A percentile compares a stretch with the other conserved stretches of the same genome.
phyloP scores from a whole-genome alignment of 306 rosid species.

The Dryas alaskensis region DNA sequence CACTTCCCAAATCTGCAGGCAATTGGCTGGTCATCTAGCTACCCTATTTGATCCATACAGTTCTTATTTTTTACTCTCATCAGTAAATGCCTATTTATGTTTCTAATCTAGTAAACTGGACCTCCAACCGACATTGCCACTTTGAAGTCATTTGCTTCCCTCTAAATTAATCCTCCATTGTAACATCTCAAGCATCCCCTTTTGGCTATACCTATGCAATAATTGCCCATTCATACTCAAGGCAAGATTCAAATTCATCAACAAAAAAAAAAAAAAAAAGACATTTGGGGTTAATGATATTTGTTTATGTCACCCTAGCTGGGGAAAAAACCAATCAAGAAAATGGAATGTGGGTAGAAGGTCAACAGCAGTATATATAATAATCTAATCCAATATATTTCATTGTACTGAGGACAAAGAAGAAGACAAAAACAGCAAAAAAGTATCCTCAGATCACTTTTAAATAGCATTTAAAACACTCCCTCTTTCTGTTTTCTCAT shows the following conservation, averaged over 20 bases:
- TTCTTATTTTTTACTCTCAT: not conserved
- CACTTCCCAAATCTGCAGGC: not conserved
- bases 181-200: not conserved
- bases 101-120: not conserved
- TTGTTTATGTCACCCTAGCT: not conserved
- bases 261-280: not conserved
- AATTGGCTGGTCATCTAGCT: not conserved
- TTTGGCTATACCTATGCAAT: not conserved
- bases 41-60: not conserved
- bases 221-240: not conserved
- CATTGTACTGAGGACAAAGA: constrained; percentile 22
- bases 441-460: constrained; percentile 26
- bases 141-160: not conserved
- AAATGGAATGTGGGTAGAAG: not conserved
- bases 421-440: constrained; percentile 36
- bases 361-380: not conserved
- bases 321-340: not conserved
- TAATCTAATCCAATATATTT: constrained; percentile 7
- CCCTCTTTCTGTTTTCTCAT: constrained; percentile 37
- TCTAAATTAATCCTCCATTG: not conserved
- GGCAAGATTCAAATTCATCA: not conserved
- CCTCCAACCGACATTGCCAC: not conserved
- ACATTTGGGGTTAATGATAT: not conserved
- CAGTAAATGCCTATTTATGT: not conserved
- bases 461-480: constrained; percentile 23